Base-by-base conservation (phyloP, 192 early-diverging fungal species). In the Gamsiella multidivaricata region DNA sequence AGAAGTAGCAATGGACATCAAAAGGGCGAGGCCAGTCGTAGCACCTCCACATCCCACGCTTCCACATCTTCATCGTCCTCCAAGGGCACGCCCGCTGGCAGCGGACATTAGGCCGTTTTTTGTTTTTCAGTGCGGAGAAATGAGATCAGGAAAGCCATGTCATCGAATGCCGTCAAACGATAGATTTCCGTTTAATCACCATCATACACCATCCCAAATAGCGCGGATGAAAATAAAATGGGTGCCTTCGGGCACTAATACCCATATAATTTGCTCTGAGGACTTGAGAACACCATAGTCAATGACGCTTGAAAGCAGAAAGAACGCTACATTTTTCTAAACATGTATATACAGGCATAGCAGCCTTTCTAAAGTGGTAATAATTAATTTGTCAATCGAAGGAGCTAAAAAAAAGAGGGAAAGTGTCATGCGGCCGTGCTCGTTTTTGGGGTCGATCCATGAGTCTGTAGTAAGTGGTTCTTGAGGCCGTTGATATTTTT, bases 401-500 rank as follows among this genome's bases (percentile, higher is more conserved):
- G n/a, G n/a, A n/a, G n/a, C 39, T 41, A 41, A 41, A 14, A 10
- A 14, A 41, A 41, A 7, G 39, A 41, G 39, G 39, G 14, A 41
- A 41, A 41, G 14, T 41, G 39, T 58, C 39, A 60, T 7, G 57
- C 49, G 12, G 55, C 45, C 8, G 36, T 58, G 46, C 47, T 69
- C 12, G 67, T 60, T 33, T 60, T 75, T 5, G 71, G 71, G 14
- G 71, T 75, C 9, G 71, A 75, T 61, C 71, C 71, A 82, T 97
- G 95, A 18, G 91, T 88, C 39, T 91, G 86, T 58, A 88, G 82
- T 3, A 93, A 81, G 53, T 94, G 92, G 72, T 93, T 92, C 70
- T 90, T 87, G 14, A 94, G 80, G n/a, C 92, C 92, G 52, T 90
- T 93, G 65, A 93, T 88, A 67, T 94, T 94, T 65, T 88, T 92